These are phyloP conservation scores for Fraxinus americana DNA, from an alignment of 257 asterid species.

Conservation along the genomic window DNA sequence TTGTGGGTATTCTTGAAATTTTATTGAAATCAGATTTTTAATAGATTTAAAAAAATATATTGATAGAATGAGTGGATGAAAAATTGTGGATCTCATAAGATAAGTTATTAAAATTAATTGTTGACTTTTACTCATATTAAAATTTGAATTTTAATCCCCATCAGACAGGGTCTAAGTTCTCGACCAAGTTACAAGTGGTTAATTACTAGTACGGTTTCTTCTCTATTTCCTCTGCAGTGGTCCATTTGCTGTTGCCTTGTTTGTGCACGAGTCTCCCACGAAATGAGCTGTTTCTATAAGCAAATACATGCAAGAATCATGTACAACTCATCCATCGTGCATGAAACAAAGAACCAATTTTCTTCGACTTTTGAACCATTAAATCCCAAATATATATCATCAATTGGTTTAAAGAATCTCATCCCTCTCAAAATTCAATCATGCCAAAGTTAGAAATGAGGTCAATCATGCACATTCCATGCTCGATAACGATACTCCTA, in stretches of 20 bases:
- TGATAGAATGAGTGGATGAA: too few relatives aligned
- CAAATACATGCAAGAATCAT: constrained; percentile 39
- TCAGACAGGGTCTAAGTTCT: too few relatives aligned
- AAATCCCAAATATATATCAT: not conserved
- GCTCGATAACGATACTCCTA: constrained; percentile 16
- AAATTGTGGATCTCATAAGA: too few relatives aligned
- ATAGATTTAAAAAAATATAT: too few relatives aligned
- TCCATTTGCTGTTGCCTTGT: not conserved
- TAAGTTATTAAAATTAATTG: too few relatives aligned
- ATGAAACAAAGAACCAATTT: constrained; percentile 23
- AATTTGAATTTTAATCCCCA: too few relatives aligned
- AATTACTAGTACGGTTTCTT: not conserved
- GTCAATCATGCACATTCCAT: constrained; percentile 18
- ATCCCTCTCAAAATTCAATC: not conserved
- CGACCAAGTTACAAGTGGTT: not conserved
- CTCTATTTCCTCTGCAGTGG: not conserved
- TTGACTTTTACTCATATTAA: too few relatives aligned
- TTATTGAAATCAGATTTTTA: too few relatives aligned
- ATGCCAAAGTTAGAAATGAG: constrained; percentile 18
- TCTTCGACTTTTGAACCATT: not conserved
- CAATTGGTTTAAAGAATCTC: not conserved
- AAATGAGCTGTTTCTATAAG: constrained; percentile 22
- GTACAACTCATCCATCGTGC: constrained; percentile 35
- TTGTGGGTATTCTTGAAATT: too few relatives aligned
- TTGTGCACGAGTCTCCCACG: constrained; percentile 1